Conservation (phyloP, 2,329 filamentous ascomycete species). For the Colletotrichum nymphaeae region DNA sequence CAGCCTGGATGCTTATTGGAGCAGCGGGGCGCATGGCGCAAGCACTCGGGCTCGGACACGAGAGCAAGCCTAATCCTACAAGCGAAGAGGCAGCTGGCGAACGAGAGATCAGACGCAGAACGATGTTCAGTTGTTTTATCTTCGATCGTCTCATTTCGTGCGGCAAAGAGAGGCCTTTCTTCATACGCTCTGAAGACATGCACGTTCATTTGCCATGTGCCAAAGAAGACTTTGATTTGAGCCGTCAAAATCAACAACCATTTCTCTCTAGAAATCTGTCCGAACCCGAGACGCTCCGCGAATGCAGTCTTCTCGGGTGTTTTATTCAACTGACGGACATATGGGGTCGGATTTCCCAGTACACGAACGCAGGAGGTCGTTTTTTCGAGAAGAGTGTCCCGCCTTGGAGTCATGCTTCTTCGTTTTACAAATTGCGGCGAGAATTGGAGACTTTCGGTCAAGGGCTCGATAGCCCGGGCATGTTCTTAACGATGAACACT, state of each 20-base stretch:
- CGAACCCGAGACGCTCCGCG: conserved; percentile 46
- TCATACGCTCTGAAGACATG: conserved; percentile 68
- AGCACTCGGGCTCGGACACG: conserved; percentile 69
- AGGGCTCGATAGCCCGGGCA: conserved; percentile 54
- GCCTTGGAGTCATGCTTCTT: conserved; percentile 69
- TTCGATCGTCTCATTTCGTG: conserved; percentile 76
- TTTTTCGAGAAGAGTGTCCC: conserved; percentile 59
- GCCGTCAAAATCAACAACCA: conserved; percentile 63
- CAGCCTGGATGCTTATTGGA: conserved; percentile 75
- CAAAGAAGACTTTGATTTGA: conserved; percentile 72
- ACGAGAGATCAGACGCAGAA: conserved; percentile 72
- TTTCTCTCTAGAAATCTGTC: conserved; percentile 42
- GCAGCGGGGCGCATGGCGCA: conserved; percentile 73
- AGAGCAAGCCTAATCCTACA: conserved; percentile 48
- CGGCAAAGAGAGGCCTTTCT: conserved; percentile 71
- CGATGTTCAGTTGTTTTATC: conserved; percentile 80
- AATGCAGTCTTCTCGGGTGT: conserved; percentile 61
- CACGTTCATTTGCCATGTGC: conserved; percentile 75
- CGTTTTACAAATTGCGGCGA: conserved; percentile 63
- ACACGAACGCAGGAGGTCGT: conserved; percentile 63
- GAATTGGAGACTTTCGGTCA: conserved; percentile 61
- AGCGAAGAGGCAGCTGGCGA: conserved; percentile 42
- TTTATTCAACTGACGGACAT: conserved; percentile 69
- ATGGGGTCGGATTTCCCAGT: conserved; percentile 67
- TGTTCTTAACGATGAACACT: conserved; percentile 54